A percentile compares a stretch with the other conserved stretches of the same genome.
Evolutionary conservation across 2,329 filamentous ascomycete species (phyloP).

Genomic region (Nemania abortiva): DNA sequence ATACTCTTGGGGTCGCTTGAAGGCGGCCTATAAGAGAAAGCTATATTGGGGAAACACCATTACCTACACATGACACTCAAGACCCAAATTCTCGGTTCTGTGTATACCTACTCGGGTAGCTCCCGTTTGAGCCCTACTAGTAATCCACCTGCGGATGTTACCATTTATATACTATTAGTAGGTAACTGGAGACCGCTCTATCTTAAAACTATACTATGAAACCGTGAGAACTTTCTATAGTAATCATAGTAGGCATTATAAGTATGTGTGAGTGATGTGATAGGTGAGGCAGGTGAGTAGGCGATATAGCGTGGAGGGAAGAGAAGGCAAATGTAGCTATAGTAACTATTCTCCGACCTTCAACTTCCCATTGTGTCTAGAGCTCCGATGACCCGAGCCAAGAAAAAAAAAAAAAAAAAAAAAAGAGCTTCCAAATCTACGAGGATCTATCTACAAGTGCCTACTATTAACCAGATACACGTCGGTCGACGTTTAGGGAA

Average conservation of each 20-base stretch:
- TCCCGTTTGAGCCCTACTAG: neutral
- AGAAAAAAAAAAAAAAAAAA: no score
- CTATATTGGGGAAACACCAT: neutral
- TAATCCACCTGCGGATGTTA: neutral
- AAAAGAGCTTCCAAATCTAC: slow-evolving; percentile 24
- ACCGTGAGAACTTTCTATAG: no score
- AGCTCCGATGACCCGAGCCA: slow-evolving; percentile 20
- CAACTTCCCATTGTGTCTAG: slow-evolving; percentile 34
- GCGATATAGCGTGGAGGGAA: neutral
- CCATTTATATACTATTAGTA: neutral
- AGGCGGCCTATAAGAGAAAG: neutral
- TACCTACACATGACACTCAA: neutral
- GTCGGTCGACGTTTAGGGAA: slow-evolving; percentile 1
- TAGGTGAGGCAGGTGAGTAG: neutral
- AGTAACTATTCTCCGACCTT: slow-evolving; percentile 8
- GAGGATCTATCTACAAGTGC: neutral
- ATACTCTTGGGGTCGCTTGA: neutral
- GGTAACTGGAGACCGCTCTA: neutral
- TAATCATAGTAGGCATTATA: slow-evolving; percentile 10
- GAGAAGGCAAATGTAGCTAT: slow-evolving; percentile 14
- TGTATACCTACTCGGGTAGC: neutral
- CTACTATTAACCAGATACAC: neutral
- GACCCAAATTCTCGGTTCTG: neutral
- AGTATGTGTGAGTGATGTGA: slow-evolving; percentile 1
- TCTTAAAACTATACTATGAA: no score